Percentiles rank a stretch among this genome's conserved stretches.
Conservation (phyloP, 352 stramenopile species). For the Pythium brachiatum region DNA sequence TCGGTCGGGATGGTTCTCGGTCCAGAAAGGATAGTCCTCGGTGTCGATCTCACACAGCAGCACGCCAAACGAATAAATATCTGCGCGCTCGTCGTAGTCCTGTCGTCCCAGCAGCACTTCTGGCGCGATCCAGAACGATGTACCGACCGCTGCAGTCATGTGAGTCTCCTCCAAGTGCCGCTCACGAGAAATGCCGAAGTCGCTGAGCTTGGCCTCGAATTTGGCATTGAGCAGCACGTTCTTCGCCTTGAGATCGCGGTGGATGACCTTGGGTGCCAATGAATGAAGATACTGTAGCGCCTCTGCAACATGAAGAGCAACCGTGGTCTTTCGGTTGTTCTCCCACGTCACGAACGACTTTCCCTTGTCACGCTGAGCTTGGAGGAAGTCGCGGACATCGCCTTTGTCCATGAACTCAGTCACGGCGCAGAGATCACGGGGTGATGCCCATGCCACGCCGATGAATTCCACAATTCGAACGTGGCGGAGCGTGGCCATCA, state of each 20-base stretch:
- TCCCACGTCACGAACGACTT: constrained; percentile 27
- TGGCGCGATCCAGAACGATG: constrained; percentile 28
- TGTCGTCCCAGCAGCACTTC: constrained; percentile 22
- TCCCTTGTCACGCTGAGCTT: neutral
- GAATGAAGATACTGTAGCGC: constrained; percentile 34
- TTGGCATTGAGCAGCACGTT: constrained; percentile 18
- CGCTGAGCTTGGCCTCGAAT: constrained; percentile 64
- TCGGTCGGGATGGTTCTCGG: constrained; percentile 5
- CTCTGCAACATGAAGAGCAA: constrained; percentile 53
- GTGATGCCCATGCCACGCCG: constrained; percentile 22
- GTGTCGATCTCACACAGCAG: constrained; percentile 30
- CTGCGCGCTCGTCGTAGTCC: constrained; percentile 21
- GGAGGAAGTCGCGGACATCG: constrained; percentile 15
- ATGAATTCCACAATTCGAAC: constrained; percentile 27
- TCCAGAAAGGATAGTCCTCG: constrained; percentile 17
- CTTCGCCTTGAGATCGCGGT: constrained; percentile 23
- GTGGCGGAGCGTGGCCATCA: constrained; percentile 27
- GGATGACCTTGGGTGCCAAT: constrained; percentile 19
- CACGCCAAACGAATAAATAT: constrained; percentile 26
- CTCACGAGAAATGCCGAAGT: constrained; percentile 70
- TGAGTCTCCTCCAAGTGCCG: constrained; percentile 58
- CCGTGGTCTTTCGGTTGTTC: constrained; percentile 38
- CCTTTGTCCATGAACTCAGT: constrained; percentile 28
- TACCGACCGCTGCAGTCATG: constrained; percentile 47
- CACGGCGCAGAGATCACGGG: constrained; percentile 18